Evolutionary conservation across 345 rosid genomes (phyloP).

Genomic region (Boechera stricta): DNA sequence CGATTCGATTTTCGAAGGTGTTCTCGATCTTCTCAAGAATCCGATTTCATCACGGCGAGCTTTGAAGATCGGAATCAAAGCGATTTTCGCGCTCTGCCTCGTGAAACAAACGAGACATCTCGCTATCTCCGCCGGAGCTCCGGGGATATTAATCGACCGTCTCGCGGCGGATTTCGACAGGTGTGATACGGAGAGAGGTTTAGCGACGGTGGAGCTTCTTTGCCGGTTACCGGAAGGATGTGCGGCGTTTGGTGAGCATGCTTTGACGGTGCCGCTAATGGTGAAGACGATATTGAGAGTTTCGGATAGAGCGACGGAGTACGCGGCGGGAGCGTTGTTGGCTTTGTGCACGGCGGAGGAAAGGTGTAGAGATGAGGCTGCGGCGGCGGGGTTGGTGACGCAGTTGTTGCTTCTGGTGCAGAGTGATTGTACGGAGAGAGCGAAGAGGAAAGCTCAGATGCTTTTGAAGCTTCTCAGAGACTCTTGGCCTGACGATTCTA

Average conservation of each 20-base stretch:
- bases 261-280: conserved; percentile 76
- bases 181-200: conserved; percentile 82
- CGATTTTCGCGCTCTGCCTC: conserved; percentile 84
- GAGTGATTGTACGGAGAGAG: conserved; percentile 95
- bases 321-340: conserved; percentile 87
- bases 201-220: conserved; percentile 86
- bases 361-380: conserved; percentile 75
- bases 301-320: conserved; percentile 91
- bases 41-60: conserved; percentile 63
- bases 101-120: conserved; percentile 78
- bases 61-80: conserved; percentile 71
- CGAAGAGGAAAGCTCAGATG: conserved; percentile 96
- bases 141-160: conserved; percentile 65
- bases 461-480: conserved; percentile 80
- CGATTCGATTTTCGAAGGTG: conserved; percentile 74
- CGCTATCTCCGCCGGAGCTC: conserved; percentile 82
- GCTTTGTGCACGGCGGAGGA: conserved; percentile 79
- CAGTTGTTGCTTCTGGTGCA: conserved; percentile 87
- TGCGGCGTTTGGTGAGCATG: conserved; percentile 67
- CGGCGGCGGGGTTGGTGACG: conserved; percentile 79
- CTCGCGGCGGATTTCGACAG: conserved; percentile 76
- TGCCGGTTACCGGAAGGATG: conserved; percentile 81
- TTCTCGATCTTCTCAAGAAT: conserved; percentile 62
- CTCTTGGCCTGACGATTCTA: conserved; percentile 76
- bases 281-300: conserved; percentile 77